Conservation (phyloP, 2,329 filamentous ascomycete genomes). For the Drechslerella dactyloides region DNA sequence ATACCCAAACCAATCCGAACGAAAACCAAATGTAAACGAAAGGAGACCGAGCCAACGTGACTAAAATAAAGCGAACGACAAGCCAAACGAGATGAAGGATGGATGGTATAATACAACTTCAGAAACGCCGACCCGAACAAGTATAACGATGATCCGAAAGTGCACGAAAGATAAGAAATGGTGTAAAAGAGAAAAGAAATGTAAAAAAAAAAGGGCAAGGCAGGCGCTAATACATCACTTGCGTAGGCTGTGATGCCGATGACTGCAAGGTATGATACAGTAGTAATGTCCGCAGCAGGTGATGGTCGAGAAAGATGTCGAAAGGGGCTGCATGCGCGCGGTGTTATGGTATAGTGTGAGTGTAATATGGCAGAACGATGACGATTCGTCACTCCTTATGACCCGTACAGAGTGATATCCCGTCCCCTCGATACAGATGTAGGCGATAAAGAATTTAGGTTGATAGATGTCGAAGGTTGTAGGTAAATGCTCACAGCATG, state of each 20-base stretch:
- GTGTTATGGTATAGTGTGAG: neutral
- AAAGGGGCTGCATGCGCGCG: neutral
- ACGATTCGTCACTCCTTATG: neutral
- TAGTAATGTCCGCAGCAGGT: neutral
- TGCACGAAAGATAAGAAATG: conserved; percentile 1
- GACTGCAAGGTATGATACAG: conserved; percentile 4
- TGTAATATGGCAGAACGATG: no score
- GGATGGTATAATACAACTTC: conserved; percentile 18
- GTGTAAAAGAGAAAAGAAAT: conserved; percentile 3
- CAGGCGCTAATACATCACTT: conserved; percentile 7
- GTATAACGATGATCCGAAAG: neutral
- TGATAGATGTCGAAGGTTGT: neutral
- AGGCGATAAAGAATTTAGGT: neutral
- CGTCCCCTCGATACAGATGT: neutral
- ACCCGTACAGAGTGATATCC: conserved; percentile 10
- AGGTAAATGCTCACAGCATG: neutral
- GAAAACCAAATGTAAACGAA: conserved; percentile 5
- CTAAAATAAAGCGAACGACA: conserved; percentile 8
- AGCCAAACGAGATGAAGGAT: neutral
- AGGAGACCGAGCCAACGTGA: no score
- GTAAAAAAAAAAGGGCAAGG: conserved; percentile 3
- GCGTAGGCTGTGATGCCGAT: neutral
- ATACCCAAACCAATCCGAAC: no score
- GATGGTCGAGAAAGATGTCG: neutral
- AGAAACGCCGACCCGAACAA: conserved; percentile 24